phyloP scores from a whole-genome alignment of 768 basidiomycete genomes.

The Cytidiella melzeri region DNA sequence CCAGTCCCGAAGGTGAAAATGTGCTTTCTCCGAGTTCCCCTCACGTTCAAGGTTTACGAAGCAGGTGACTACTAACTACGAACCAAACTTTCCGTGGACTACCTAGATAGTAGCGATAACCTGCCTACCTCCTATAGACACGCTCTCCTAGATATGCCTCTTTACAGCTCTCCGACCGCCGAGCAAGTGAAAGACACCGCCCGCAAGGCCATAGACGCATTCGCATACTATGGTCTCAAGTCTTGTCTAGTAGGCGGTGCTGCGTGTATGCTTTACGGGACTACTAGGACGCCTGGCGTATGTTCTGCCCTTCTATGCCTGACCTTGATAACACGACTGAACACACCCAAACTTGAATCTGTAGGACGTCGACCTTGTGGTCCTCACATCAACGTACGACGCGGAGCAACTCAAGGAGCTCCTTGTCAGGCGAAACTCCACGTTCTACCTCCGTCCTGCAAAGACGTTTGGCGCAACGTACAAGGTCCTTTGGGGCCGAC shows the following conservation, averaged over 20 bases:
- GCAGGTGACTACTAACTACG: too few species aligned
- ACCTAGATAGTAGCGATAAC: too few species aligned
- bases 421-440: constrained; percentile 6
- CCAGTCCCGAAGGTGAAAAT: too few species aligned
- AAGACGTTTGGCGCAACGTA: constrained; percentile 12
- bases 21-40: too few species aligned
- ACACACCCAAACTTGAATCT: neutral
- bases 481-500: constrained; percentile 13
- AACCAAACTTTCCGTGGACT: too few species aligned
- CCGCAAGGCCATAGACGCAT: constrained; percentile 8
- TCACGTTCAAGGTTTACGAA: too few species aligned
- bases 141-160: neutral
- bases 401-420: constrained; percentile 17
- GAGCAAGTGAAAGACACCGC: constrained; percentile 7
- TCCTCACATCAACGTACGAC: constrained; percentile 7
- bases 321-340: neutral
- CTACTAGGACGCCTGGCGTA: constrained; percentile 31
- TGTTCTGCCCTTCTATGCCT: constrained; percentile 6
- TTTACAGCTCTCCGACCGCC: neutral
- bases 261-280: constrained; percentile 35
- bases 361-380: constrained; percentile 12
- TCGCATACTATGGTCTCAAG: constrained; percentile 17
- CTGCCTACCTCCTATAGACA: too few species aligned
- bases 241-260: constrained; percentile 36
- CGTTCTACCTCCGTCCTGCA: constrained; percentile 13